phyloP scores from a whole-genome alignment of 768 basidiomycete species.

The Tricholoma terreum region DNA sequence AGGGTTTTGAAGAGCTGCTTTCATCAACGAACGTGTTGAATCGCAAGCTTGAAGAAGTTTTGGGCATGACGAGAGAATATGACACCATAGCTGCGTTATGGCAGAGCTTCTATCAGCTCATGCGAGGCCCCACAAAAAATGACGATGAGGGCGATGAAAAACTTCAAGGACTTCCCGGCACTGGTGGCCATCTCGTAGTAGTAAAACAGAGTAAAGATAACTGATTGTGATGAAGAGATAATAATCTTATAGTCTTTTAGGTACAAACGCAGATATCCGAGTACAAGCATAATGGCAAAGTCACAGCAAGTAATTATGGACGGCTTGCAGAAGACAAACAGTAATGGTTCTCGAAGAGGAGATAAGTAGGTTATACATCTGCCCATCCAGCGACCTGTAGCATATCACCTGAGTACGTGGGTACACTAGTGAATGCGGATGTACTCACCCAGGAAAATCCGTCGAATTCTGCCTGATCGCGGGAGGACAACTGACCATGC shows the following conservation, averaged over 20 bases:
- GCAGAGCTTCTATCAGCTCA: constrained; percentile 76
- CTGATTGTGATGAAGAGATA: constrained; percentile 10
- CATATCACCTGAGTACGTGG: not conserved
- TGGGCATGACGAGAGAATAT: constrained; percentile 91
- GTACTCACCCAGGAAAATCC: constrained; percentile 89
- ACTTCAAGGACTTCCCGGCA: constrained; percentile 56
- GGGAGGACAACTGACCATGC: constrained; percentile 84
- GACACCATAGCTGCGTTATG: constrained; percentile 84
- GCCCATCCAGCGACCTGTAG: constrained; percentile 55
- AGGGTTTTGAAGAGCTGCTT: constrained; percentile 89
- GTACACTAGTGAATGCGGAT: not conserved
- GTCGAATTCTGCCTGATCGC: constrained; percentile 93
- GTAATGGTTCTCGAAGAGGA: constrained; percentile 21
- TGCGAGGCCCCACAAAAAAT: constrained; percentile 51
- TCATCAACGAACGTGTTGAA: constrained; percentile 84
- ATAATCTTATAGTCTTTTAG: constrained; percentile 12
- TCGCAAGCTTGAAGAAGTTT: constrained; percentile 88
- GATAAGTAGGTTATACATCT: constrained; percentile 41
- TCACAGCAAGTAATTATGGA: constrained; percentile 19
- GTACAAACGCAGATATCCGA: constrained; percentile 34
- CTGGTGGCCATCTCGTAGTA: constrained; percentile 63
- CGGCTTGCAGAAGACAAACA: constrained; percentile 17
- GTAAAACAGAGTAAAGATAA: constrained; percentile 19
- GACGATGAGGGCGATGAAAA: constrained; percentile 34
- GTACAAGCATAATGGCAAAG: constrained; percentile 29